Percentiles rank a stretch among this genome's conserved stretches.
Evolutionary conservation across 306 rosid species (phyloP).

Genomic region (Prunus mume): DNA sequence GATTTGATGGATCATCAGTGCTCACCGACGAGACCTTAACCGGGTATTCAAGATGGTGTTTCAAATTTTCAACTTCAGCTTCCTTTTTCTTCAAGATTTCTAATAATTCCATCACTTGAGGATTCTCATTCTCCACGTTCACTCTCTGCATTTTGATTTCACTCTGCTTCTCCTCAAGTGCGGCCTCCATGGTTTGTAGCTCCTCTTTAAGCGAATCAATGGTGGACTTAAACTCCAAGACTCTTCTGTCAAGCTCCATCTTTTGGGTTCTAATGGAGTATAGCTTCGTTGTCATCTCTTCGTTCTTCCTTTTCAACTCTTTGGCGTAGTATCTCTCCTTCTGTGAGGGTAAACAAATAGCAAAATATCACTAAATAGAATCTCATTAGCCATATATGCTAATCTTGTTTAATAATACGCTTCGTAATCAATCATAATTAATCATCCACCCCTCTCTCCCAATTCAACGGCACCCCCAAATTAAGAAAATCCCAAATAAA

Average conservation of each 20-base stretch:
- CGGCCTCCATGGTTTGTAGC: constrained; percentile 53
- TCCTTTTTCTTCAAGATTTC: constrained; percentile 60
- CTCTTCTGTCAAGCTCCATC: constrained; percentile 68
- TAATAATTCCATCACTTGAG: constrained; percentile 31
- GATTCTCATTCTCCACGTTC: constrained; percentile 18
- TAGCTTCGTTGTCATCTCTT: constrained; percentile 59
- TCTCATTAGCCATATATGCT: not conserved
- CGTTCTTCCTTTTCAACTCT: constrained; percentile 60
- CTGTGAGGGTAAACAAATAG: constrained; percentile 26
- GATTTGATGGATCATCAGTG: constrained; percentile 20
- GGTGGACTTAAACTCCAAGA: constrained; percentile 64
- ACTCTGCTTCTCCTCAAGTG: constrained; percentile 59
- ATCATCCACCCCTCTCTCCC: not conserved
- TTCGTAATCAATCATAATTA: no score
- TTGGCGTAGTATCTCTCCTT: constrained; percentile 50
- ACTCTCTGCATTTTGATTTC: constrained; percentile 50
- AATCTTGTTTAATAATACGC: no score
- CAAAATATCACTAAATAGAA: not conserved
- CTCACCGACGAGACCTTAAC: constrained; percentile 24
- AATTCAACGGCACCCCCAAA: not conserved
- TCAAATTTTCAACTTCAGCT: constrained; percentile 58
- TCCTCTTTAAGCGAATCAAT: constrained; percentile 71
- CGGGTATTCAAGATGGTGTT: constrained; percentile 38
- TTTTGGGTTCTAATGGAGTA: constrained; percentile 56
- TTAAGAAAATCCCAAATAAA: not conserved